phyloP scores from a whole-genome alignment of 116 monocot genomes.

The Cymodocea nodosa region DNA sequence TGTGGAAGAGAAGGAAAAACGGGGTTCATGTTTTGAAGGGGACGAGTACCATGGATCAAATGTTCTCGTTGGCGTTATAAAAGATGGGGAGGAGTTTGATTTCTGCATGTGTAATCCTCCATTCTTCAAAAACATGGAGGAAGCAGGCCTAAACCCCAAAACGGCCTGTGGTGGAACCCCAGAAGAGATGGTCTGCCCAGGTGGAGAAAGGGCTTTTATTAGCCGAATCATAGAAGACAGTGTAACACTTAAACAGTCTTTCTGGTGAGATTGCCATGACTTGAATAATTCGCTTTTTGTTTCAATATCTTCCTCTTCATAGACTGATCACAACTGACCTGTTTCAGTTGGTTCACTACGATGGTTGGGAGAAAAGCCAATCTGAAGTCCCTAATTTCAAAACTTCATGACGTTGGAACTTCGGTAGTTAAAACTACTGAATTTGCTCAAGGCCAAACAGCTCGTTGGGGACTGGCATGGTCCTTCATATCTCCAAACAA shows the following conservation, averaged over 20 bases:
- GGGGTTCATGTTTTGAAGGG: background rate
- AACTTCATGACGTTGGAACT: slow-evolving; percentile 59
- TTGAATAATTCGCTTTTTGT: background rate
- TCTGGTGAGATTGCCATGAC: slow-evolving; percentile 25
- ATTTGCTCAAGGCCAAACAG: slow-evolving; percentile 88
- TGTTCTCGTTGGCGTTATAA: slow-evolving; percentile 63
- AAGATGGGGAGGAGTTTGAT: slow-evolving; percentile 68
- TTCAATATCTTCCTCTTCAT: background rate
- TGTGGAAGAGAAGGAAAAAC: slow-evolving; percentile 9
- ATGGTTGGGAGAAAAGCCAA: slow-evolving; percentile 90
- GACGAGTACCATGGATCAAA: slow-evolving; percentile 9
- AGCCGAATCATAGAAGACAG: slow-evolving; percentile 82
- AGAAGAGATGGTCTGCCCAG: slow-evolving; percentile 85
- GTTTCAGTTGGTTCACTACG: slow-evolving; percentile 90
- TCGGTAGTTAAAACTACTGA: slow-evolving; percentile 90
- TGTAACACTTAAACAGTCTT: slow-evolving; percentile 46
- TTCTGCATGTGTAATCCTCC: slow-evolving; percentile 99
- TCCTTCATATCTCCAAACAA: slow-evolving; percentile 67
- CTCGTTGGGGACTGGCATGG: slow-evolving; percentile 98
- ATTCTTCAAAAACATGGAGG: slow-evolving; percentile 76
- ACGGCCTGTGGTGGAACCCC: slow-evolving; percentile 78
- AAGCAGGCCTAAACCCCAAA: slow-evolving; percentile 76
- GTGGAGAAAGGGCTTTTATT: slow-evolving; percentile 82
- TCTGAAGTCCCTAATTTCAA: slow-evolving; percentile 61
- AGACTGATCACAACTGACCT: background rate